A percentile compares a stretch with the other conserved stretches of the same genome.
These are phyloP conservation scores for Mucor sp. DNA, from an alignment of 371 early-diverging fungal genomes.

Conservation along the genomic window DNA sequence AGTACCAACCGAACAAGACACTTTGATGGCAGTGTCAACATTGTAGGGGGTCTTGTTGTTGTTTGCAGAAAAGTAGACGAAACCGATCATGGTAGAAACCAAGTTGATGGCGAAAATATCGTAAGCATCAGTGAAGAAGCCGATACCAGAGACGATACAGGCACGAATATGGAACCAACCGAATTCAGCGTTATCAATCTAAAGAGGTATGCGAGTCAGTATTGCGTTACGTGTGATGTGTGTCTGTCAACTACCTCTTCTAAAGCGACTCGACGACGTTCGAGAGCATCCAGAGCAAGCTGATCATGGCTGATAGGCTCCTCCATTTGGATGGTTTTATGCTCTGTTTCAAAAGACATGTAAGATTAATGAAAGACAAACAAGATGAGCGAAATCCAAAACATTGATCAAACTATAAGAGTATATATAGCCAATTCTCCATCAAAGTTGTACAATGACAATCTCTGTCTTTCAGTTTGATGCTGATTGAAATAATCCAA, in stretches of 20 bases:
- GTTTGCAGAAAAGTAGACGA: constrained; percentile 57
- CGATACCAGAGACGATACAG: constrained; percentile 84
- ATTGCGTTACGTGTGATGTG: no score
- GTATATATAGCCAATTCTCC: background rate
- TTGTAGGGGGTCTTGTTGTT: constrained; percentile 53
- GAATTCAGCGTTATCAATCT: constrained; percentile 58
- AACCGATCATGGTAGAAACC: constrained; percentile 77
- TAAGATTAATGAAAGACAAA: constrained; percentile 8
- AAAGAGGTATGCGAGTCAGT: background rate
- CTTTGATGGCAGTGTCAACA: constrained; percentile 70
- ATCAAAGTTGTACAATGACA: background rate
- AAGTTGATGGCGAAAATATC: constrained; percentile 88
- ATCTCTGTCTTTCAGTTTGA: background rate
- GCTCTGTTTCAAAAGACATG: constrained; percentile 25
- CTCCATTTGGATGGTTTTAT: constrained; percentile 25
- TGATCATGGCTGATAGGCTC: constrained; percentile 18
- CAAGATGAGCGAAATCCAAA: background rate
- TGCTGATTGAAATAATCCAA: constrained; percentile 10
- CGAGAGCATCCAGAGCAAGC: constrained; percentile 27
- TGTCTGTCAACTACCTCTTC: constrained; percentile 31
- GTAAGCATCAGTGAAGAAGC: constrained; percentile 90
- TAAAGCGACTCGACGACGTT: constrained; percentile 41
- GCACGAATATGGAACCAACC: constrained; percentile 88
- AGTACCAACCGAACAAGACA: constrained; percentile 76
- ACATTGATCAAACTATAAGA: background rate